Conservation (phyloP, 805 yeast species). For the Wickerhamomyces alni region DNA sequence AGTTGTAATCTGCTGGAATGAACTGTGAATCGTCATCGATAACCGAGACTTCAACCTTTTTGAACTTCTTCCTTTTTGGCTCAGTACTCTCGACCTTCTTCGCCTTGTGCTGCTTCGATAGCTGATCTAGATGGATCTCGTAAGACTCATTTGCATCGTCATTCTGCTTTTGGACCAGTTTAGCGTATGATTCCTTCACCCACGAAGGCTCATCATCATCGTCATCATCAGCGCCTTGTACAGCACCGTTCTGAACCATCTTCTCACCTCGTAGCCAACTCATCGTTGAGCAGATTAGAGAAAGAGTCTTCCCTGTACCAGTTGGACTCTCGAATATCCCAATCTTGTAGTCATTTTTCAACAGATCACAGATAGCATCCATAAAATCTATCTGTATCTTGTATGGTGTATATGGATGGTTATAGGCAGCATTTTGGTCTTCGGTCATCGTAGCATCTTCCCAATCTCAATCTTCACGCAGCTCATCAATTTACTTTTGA, state of each 20-base stretch:
- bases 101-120: constrained; percentile 16
- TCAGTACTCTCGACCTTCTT: constrained; percentile 6
- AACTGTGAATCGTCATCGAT: constrained; percentile 29
- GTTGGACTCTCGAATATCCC: constrained; percentile 92
- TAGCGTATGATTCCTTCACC: constrained; percentile 42
- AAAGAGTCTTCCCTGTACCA: constrained; percentile 89
- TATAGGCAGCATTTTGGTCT: constrained; percentile 25
- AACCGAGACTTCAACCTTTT: constrained; percentile 21
- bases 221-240: constrained; percentile 30
- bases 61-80: constrained; percentile 15
- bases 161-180: constrained; percentile 20
- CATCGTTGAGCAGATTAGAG: constrained; percentile 78
- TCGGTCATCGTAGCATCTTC: constrained; percentile 2
- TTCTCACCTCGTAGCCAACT: constrained; percentile 65
- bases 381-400: constrained; percentile 71
- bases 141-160: constrained; percentile 24
- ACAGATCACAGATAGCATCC: constrained; percentile 63
- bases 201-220: constrained; percentile 64
- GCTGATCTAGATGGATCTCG: constrained; percentile 28
- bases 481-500: too few species aligned
- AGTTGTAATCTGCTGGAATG: constrained; percentile 33
- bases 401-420: constrained; percentile 83
- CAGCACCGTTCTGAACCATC: constrained; percentile 5
- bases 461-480: too few species aligned
- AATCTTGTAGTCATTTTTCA: constrained; percentile 50